Base-by-base conservation (phyloP, 495 filamentous ascomycete genomes). In the Apodospora peruviana region DNA sequence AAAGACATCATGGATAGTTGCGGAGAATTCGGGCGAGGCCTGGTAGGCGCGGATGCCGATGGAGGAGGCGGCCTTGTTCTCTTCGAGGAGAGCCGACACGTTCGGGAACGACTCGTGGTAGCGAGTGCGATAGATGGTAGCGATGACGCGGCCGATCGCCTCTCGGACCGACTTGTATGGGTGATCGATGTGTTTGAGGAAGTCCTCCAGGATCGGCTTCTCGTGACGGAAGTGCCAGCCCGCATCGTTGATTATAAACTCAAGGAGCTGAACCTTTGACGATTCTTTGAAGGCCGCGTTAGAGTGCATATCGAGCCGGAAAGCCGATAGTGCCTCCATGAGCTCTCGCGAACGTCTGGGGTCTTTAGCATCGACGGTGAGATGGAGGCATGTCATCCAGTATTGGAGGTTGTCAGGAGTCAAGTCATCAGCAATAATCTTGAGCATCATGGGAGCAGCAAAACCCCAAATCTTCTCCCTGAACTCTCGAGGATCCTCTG, bases 201-300 rank as follows among this genome's bases (percentile, higher is more conserved):
- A 96, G 64, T 99, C 84, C 25, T 93, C 73, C 2, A 96, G 66
- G 49, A 97, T 90, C 4, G 94, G 90, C 70, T 88, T 74, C 47
- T 95, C 90, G 2, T 87, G 77, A 51, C 87, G 90, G 75, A 96
- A 97, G 66, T 96, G 93, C 93, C 93, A 99, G 2, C 94, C 94
- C 41, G 84, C 75, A 62, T 95, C 88, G 49, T 80, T 81, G 53
- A 97, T 87, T 51, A 84, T 83, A 55, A 95, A 88, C 56, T 95
- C 87, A 27, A 99, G 73, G 12, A 97, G 77, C 55, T 93, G 86
- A 37, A 99, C 87, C 69, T 96, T 96, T 4, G 91, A 90, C 48
- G 91, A 96, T 58, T 99, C 94, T 66, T 99, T 99, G 78, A 99
- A 99, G 9, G 93, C 93, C 4, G 93, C 93, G 65, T 97, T 96